These are phyloP conservation scores for Aspergillus luchuensis DNA, from an alignment of 2,329 filamentous ascomycete species.

Conservation along the genomic window DNA sequence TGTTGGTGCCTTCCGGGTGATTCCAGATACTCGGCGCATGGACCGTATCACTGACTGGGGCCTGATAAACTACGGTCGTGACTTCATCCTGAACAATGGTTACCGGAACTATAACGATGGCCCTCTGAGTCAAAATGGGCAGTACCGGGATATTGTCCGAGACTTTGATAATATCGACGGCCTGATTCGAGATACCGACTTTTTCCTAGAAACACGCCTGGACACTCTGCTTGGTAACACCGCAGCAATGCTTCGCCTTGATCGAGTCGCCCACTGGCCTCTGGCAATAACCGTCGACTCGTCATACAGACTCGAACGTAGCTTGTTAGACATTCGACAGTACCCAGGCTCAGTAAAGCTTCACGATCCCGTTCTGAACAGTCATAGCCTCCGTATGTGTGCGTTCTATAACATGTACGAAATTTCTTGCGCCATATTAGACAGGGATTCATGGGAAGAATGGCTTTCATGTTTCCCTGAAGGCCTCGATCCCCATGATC, in stretches of 20 bases:
- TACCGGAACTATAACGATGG: neutral
- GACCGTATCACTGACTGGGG: neutral
- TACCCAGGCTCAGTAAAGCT: neutral
- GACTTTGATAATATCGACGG: constrained; percentile 3
- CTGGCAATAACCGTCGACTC: accelerated
- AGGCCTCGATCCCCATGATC: neutral
- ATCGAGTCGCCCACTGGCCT: neutral
- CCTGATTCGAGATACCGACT: constrained; percentile 5
- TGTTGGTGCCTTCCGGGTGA: neutral
- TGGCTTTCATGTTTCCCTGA: neutral
- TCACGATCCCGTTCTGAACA: neutral
- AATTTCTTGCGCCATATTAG: neutral
- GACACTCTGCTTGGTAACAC: neutral
- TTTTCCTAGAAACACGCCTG: neutral
- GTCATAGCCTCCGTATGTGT: neutral
- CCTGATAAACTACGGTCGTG: neutral
- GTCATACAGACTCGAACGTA: neutral
- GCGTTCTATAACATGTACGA: neutral
- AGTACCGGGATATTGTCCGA: neutral
- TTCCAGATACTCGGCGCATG: neutral
- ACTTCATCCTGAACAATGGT: constrained; percentile 6
- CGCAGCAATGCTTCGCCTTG: neutral
- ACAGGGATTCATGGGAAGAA: neutral
- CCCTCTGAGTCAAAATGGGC: neutral
- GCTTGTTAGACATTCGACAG: neutral